Conservation (phyloP, 2,329 filamentous ascomycete species). For the Hypoxylon sp. region DNA sequence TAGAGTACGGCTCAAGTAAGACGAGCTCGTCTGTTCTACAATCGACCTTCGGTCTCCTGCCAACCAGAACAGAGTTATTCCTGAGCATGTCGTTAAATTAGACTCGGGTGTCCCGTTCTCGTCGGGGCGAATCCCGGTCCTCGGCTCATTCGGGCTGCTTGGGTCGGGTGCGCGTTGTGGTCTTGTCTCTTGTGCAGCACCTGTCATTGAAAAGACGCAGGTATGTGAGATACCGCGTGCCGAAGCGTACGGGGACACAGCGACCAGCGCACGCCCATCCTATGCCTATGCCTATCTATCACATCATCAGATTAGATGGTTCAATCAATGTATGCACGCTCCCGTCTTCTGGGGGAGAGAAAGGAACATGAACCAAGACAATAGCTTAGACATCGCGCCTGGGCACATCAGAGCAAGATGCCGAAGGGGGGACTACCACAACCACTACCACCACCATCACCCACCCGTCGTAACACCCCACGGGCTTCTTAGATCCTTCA, state of each 20-base stretch:
- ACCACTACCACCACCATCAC: not conserved
- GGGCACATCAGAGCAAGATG: slow-evolving; percentile 19
- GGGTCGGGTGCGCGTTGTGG: slow-evolving; percentile 30
- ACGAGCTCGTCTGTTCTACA: slow-evolving; percentile 17
- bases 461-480: slow-evolving; percentile 21
- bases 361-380: slow-evolving; percentile 9
- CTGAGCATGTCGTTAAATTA: slow-evolving; percentile 47
- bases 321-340: slow-evolving; percentile 37
- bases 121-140: slow-evolving; percentile 40
- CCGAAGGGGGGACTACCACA: slow-evolving; percentile 5
- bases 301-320: slow-evolving; percentile 32
- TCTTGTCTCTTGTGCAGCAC: slow-evolving; percentile 27
- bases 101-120: slow-evolving; percentile 46
- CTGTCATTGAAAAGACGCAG: slow-evolving; percentile 19
- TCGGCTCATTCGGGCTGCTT: slow-evolving; percentile 38
- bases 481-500: slow-evolving; percentile 1
- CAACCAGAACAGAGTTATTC: slow-evolving; percentile 22
- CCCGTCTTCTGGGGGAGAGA: slow-evolving; percentile 19
- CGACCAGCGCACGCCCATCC: not conserved
- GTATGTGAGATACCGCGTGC: slow-evolving; percentile 27
- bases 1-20: slow-evolving; percentile 26
- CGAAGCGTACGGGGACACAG: slow-evolving; percentile 26
- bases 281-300: slow-evolving; percentile 3
- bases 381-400: slow-evolving; percentile 14
- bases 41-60: slow-evolving; percentile 21